A percentile compares a stretch with the other conserved stretches of the same genome.
These are phyloP conservation scores for Aspergillus incahuasiensis DNA, from an alignment of 495 filamentous ascomycete genomes.

Conservation along the genomic window DNA sequence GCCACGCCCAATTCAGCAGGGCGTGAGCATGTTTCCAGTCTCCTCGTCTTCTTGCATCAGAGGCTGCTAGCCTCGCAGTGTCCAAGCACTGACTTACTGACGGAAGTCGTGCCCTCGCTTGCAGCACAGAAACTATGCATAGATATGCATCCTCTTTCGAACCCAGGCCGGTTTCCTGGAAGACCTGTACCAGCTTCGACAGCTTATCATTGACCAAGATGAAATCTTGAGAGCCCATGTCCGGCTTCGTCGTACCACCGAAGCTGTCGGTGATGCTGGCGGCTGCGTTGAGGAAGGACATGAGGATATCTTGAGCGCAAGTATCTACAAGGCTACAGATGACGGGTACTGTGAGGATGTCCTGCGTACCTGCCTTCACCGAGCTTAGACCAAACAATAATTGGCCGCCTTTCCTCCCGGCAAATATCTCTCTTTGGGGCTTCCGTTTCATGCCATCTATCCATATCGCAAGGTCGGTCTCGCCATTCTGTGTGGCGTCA, in stretches of 20 bases:
- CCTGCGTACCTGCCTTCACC: not conserved
- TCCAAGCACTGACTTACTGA: not conserved
- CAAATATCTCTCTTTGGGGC: no score
- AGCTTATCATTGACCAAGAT: not conserved
- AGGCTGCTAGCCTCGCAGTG: not conserved
- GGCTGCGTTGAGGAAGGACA: conserved; percentile 4
- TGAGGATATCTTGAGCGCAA: conserved; percentile 13
- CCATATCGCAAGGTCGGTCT: no score
- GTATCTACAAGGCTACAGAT: not conserved
- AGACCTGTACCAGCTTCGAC: not conserved
- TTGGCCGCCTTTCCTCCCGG: not conserved
- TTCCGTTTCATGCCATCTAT: no score
- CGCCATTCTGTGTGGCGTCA: no score
- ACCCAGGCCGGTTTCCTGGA: not conserved
- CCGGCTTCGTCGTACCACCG: not conserved
- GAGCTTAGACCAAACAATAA: not conserved
- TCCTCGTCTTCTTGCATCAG: not conserved
- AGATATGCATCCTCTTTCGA: conserved; percentile 6
- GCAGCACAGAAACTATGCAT: conserved; percentile 1
- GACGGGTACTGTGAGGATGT: not conserved
- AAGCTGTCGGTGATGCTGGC: conserved; percentile 4
- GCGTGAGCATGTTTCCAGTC: conserved; percentile 10
- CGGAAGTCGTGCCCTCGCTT: not conserved
- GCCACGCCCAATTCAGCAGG: conserved; percentile 5
- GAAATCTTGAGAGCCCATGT: not conserved